Conservation (phyloP, 345 rosid genomes). For the Gossypium thurberi region DNA sequence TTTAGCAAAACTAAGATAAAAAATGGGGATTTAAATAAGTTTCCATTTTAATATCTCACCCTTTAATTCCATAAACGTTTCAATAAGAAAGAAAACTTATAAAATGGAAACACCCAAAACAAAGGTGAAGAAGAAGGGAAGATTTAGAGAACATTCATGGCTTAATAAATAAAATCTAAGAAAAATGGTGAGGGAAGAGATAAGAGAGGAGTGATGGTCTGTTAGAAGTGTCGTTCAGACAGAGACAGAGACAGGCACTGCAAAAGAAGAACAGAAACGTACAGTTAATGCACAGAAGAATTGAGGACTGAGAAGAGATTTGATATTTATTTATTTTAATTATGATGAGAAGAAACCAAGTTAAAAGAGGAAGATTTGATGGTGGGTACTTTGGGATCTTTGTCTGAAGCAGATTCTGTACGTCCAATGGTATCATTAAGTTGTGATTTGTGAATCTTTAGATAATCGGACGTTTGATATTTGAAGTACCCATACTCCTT, state of each 20-base stretch:
- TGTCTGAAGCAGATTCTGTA: slow-evolving; percentile 25
- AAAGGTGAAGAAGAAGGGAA: neutral
- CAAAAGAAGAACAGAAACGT: slow-evolving; percentile 25
- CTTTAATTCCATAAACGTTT: slow-evolving; percentile 31
- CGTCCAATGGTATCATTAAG: slow-evolving; percentile 25
- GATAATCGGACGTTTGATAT: slow-evolving; percentile 19
- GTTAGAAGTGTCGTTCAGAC: slow-evolving; percentile 8
- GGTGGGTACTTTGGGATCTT: slow-evolving; percentile 18
- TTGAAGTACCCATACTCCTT: neutral
- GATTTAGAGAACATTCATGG: neutral
- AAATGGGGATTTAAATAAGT: slow-evolving; percentile 23
- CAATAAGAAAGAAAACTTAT: slow-evolving; percentile 4
- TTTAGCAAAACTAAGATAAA: neutral
- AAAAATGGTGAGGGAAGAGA: slow-evolving; percentile 2
- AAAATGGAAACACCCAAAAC: neutral
- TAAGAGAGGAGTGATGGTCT: slow-evolving; percentile 13
- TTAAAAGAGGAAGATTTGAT: neutral
- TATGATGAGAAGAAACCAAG: neutral
- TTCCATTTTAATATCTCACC: slow-evolving; percentile 34
- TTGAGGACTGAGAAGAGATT: slow-evolving; percentile 14
- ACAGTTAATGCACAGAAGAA: slow-evolving; percentile 8
- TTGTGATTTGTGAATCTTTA: slow-evolving; percentile 4
- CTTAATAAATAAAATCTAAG: neutral
- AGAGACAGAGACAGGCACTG: slow-evolving; percentile 5
- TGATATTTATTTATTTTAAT: neutral